Evolutionary conservation across 805 yeast species (phyloP), one percentile per base, ranked within the genome.

Genomic region (Myxozyma kluyveri): DNA sequence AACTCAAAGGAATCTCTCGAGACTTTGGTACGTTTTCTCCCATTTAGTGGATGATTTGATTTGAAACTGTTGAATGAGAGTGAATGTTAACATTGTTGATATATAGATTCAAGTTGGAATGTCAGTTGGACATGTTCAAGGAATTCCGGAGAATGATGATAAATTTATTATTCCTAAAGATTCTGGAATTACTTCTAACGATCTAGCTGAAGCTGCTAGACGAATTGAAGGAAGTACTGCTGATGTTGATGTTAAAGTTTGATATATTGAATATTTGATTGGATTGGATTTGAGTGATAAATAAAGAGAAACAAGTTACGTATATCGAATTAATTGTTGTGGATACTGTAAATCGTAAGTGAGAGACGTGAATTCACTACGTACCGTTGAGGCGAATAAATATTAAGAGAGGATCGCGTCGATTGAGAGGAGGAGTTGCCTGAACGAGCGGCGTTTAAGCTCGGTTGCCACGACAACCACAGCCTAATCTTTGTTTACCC

Each of bases 91-190:
- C n/a, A n/a, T n/a, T n/a, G n/a, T n/a, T n/a, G n/a, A n/a, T 18
- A 9, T 36, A 47, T 39, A 46, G 49, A 47, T 54, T 6, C 59
- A 57, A 12, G 96, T 90, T 0, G 98, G 98, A 0, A 91, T 88
- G 85, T 85, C 95, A 36, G 78, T 91, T 35, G 98, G 96, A 0
- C 96, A 90, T 67, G 59, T 76, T 0, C 77, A 77, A 0, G 76
- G 71, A 10, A 69, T 68, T 0, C 61, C 68, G 1, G 89, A 84
- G 59, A 73, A 67, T 59, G 69, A 71, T 46, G 72, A 88, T 61
- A 69, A 71, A 41, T 75, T 71, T 46, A 65, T 74, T 21, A 75
- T 72, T 27, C 75, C 81, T 48, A 69, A 69, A 14, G 72, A 74
- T 23, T 77, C 75, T 53, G 68, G 45, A 21, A 36, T 40, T 17